These are phyloP conservation scores for Syzygium aqueum DNA, from an alignment of 345 rosid species.

Conservation along the genomic window DNA sequence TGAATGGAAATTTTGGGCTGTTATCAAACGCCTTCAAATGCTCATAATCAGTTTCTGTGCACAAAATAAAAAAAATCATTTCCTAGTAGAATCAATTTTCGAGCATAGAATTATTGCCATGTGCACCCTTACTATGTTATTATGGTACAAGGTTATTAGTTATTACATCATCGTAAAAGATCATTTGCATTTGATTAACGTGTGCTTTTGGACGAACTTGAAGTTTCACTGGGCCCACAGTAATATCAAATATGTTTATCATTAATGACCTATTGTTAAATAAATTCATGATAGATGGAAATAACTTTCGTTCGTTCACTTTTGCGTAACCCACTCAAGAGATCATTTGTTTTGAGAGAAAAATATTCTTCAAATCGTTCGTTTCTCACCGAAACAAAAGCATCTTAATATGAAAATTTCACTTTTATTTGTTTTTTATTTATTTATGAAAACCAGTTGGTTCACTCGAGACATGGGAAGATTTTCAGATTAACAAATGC, in stretches of 20 bases:
- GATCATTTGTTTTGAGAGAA: not conserved
- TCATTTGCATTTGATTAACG: not conserved
- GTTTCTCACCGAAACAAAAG: rapidly evolving
- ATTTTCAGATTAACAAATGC: not conserved
- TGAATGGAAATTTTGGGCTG: no score
- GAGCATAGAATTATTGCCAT: no score
- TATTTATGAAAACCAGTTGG: not conserved
- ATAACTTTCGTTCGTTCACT: rapidly evolving
- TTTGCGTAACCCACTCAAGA: rapidly evolving
- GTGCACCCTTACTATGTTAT: not conserved
- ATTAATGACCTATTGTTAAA: not conserved
- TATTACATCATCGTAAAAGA: not conserved
- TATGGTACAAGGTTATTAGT: not conserved
- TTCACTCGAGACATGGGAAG: not conserved
- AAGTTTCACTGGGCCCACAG: not conserved
- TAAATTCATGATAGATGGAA: rapidly evolving
- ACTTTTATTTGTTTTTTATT: not conserved
- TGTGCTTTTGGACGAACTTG: no score
- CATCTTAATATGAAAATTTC: not conserved
- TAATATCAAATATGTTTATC: not conserved
- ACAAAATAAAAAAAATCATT: no score
- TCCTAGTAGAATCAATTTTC: no score
- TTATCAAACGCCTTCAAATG: no score
- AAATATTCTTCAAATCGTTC: rapidly evolving
- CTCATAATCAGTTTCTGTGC: no score